Percentiles rank a stretch among this genome's conserved stretches.
Conservation (phyloP, 192 early-diverging fungal species). For the Podila verticillata region DNA sequence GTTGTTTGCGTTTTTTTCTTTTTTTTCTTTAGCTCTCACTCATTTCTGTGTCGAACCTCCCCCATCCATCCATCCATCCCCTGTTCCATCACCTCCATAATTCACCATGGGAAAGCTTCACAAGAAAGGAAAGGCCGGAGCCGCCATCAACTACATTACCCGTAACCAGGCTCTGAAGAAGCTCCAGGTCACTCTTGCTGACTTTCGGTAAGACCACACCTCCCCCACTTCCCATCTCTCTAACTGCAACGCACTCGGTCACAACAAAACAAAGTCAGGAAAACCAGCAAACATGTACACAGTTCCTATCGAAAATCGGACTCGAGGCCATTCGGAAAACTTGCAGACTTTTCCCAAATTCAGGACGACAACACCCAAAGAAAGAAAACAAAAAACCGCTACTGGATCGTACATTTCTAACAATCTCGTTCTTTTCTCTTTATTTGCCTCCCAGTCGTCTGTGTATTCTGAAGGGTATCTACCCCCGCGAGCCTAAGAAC, state of each 20-base stretch:
- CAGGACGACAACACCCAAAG: too few relatives aligned
- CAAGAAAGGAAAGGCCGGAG: constrained; percentile 91
- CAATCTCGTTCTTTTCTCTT: too few relatives aligned
- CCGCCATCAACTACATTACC: constrained; percentile 90
- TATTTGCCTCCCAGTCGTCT: constrained; percentile 70
- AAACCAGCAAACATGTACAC: too few relatives aligned
- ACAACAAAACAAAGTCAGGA: background rate
- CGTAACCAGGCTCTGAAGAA: constrained; percentile 92
- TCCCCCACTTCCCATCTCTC: background rate
- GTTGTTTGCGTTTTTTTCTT: constrained; percentile 7
- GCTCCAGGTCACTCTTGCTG: constrained; percentile 92
- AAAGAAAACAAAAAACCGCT: too few relatives aligned
- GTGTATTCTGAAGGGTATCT: constrained; percentile 99
- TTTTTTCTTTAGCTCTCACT: constrained; percentile 1
- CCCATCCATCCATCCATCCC: background rate
- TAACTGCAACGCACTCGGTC: background rate
- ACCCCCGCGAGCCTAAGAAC: constrained; percentile 94
- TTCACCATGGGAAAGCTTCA: constrained; percentile 67
- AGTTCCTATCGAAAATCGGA: too few relatives aligned
- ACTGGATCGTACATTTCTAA: too few relatives aligned
- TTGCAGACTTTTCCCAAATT: too few relatives aligned
- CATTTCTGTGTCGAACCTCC: background rate
- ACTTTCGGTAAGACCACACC: constrained; percentile 81
- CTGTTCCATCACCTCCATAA: constrained; percentile 2
- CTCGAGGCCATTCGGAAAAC: too few relatives aligned